These are phyloP conservation scores for Penicillium sp. DNA, from an alignment of 2,329 filamentous ascomycete species.

Conservation along the genomic window DNA sequence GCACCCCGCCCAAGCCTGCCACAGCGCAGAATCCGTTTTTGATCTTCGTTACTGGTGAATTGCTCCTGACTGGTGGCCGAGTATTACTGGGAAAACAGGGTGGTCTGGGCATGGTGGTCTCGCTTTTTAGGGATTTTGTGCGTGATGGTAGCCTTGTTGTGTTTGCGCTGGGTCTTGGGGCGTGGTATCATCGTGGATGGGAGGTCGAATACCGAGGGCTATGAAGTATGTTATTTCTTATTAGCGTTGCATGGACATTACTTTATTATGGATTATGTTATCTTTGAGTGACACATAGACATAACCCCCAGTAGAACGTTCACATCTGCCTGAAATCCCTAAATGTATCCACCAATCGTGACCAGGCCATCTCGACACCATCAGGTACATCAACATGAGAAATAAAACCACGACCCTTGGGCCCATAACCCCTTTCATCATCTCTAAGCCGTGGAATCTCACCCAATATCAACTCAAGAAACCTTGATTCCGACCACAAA, in stretches of 20 bases:
- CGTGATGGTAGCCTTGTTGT: constrained; percentile 44
- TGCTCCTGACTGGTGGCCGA: constrained; percentile 39
- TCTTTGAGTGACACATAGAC: neutral
- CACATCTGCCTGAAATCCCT: too few relatives aligned
- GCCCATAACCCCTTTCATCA: too few relatives aligned
- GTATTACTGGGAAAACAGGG: constrained; percentile 27
- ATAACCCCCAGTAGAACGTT: too few relatives aligned
- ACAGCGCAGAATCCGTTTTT: constrained; percentile 44
- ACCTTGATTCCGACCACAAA: too few relatives aligned
- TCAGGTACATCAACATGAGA: too few relatives aligned
- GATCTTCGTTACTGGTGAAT: constrained; percentile 45
- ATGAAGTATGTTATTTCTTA: neutral
- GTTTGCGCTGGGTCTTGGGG: constrained; percentile 43
- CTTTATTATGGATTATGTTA: neutral
- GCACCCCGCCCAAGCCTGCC: constrained; percentile 41
- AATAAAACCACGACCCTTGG: too few relatives aligned
- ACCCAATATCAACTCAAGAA: too few relatives aligned
- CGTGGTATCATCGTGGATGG: constrained; percentile 39
- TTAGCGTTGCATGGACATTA: constrained; percentile 7
- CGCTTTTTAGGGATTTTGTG: constrained; percentile 37
- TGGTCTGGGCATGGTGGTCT: constrained; percentile 32
- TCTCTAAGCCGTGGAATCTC: too few relatives aligned
- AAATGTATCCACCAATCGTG: too few relatives aligned
- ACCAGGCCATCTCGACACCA: too few relatives aligned
- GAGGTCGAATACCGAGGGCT: constrained; percentile 5